A percentile compares a stretch with the other conserved stretches of the same genome.
These are phyloP conservation scores for Penstemon eatonii DNA, from an alignment of 257 asterid species.

Conservation along the genomic window DNA sequence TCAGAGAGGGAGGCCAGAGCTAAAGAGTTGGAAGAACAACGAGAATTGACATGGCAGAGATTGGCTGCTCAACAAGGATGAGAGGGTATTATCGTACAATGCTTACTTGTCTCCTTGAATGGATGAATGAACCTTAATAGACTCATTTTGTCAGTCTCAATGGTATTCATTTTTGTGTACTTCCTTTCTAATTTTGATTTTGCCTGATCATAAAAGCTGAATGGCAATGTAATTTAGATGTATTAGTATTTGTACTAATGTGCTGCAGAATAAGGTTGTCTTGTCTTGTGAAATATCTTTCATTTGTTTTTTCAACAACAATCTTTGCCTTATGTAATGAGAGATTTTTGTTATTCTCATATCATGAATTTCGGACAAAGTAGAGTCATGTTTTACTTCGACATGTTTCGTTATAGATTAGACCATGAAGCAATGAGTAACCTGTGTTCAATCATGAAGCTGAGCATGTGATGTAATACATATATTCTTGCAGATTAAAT, in stretches of 20 bases:
- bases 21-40: slow-evolving; percentile 33
- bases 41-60: slow-evolving; percentile 40
- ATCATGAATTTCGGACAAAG: neutral
- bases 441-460: too few species aligned
- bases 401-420: too few species aligned
- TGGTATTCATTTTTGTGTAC: neutral
- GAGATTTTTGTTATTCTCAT: neutral
- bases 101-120: neutral
- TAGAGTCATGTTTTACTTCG: neutral
- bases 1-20: slow-evolving; percentile 33
- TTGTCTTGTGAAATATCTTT: neutral
- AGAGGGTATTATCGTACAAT: neutral
- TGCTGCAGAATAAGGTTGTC: neutral
- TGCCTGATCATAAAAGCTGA: neutral
- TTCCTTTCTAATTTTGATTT: neutral
- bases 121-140: neutral
- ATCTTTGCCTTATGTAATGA: neutral
- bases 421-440: too few species aligned
- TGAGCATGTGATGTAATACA: too few species aligned
- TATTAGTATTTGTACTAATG: neutral
- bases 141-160: neutral
- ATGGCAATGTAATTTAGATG: neutral
- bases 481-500: too few species aligned
- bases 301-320: neutral
- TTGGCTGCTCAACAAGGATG: slow-evolving; percentile 24